Conservation (phyloP, 208 protist species). For the Endotrypanum monterogeii region DNA sequence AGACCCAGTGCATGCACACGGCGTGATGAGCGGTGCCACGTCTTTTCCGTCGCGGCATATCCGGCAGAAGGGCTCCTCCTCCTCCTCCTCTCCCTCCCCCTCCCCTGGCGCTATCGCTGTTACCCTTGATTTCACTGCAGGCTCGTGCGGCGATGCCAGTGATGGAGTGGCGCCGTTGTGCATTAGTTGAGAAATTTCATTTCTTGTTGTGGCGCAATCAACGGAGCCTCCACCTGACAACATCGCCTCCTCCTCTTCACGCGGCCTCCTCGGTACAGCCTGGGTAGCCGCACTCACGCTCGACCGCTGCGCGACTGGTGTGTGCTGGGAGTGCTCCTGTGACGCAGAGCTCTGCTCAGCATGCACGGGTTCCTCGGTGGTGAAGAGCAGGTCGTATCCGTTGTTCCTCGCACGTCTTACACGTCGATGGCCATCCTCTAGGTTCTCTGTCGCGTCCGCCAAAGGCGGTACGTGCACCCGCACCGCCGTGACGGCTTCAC, state of each 20-base stretch:
- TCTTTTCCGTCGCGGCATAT: conserved; percentile 70
- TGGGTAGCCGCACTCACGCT: neutral
- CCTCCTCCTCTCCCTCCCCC: conserved; percentile 43
- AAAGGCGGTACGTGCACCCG: conserved; percentile 20
- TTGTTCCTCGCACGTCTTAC: neutral
- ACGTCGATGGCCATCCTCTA: neutral
- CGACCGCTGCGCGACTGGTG: neutral
- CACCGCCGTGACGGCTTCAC: neutral
- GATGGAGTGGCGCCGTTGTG: neutral
- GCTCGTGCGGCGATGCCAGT: neutral
- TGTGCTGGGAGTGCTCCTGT: neutral
- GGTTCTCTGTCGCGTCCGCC: neutral
- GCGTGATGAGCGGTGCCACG: conserved; percentile 63
- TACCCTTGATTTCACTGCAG: neutral
- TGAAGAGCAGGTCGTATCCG: conserved; percentile 25
- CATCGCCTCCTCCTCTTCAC: conserved; percentile 15
- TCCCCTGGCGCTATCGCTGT: neutral
- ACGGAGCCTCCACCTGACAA: neutral
- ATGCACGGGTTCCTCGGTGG: neutral
- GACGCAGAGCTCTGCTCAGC: neutral
- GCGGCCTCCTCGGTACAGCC: neutral
- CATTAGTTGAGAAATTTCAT: neutral
- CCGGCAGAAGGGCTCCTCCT: conserved; percentile 70
- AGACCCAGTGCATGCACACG: conserved; percentile 77
- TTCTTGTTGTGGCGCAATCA: neutral